Percentiles rank a stretch among this genome's conserved stretches.
phyloP scores from a whole-genome alignment of 257 asterid species.

The Cynanchum wilfordii region DNA sequence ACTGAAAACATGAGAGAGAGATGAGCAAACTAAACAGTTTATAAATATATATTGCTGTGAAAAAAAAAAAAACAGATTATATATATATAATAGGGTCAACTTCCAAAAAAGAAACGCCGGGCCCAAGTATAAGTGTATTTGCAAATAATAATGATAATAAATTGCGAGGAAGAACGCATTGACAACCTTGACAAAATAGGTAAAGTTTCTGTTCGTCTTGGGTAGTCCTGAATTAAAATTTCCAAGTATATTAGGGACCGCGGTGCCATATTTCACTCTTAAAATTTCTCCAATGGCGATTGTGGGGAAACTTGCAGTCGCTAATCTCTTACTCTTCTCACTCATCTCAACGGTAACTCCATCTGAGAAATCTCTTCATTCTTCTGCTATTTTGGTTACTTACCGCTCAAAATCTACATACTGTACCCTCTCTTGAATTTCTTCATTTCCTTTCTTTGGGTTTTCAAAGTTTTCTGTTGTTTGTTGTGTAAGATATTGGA shows the following conservation, averaged over 20 bases:
- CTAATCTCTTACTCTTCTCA: slow-evolving; percentile 26
- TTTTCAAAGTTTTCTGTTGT: not conserved
- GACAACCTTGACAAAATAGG: no score
- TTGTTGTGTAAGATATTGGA: not conserved
- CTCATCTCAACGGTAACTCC: slow-evolving; percentile 10
- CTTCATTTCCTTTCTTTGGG: not conserved
- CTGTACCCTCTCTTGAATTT: slow-evolving; percentile 5
- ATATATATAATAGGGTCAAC: no score
- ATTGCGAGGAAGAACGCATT: no score
- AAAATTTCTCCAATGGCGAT: slow-evolving; percentile 8
- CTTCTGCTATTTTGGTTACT: not conserved
- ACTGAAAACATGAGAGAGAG: no score
- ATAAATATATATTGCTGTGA: no score
- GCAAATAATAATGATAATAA: no score
- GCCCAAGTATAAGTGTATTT: no score
- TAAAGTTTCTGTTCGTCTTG: no score
- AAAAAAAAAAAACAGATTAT: no score
- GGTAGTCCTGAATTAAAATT: not conserved
- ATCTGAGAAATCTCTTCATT: slow-evolving; percentile 5
- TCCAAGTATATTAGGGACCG: not conserved
- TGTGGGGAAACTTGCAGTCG: slow-evolving; percentile 11
- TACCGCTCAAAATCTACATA: not conserved
- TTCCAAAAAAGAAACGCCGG: no score
- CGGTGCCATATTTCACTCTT: not conserved
- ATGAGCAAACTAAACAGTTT: no score